phyloP scores from a whole-genome alignment of 1,284 basidiomycete species.

The Retiboletus flavoniger region DNA sequence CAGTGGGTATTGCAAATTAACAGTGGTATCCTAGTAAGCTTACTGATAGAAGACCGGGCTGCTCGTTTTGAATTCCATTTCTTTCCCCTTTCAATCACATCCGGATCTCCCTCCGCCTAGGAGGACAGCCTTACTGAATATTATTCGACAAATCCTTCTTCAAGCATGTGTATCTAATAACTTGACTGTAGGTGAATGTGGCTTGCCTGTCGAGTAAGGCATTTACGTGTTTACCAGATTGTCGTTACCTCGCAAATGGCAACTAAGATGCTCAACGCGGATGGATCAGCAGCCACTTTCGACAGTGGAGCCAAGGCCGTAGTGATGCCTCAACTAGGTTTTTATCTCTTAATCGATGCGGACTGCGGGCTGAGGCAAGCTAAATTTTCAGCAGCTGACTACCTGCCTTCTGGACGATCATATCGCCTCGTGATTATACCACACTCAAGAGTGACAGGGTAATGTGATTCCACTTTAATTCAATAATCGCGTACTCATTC shows the following conservation, averaged over 20 bases:
- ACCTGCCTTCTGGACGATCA: constrained; percentile 38
- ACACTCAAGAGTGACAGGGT: constrained; percentile 32
- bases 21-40: constrained; percentile 9
- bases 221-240: constrained; percentile 41
- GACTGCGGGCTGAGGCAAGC: constrained; percentile 9
- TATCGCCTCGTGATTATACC: constrained; percentile 33
- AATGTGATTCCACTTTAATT: constrained; percentile 24
- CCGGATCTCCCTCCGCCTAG: constrained; percentile 38
- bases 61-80: constrained; percentile 64
- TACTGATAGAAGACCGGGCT: constrained; percentile 44
- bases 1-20: constrained; percentile 40
- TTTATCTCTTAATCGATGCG: constrained; percentile 10
- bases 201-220: background rate
- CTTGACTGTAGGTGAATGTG: constrained; percentile 46
- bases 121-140: constrained; percentile 47
- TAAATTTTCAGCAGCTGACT: constrained; percentile 30
- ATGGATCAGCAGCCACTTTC: constrained; percentile 62
- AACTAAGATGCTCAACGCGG: constrained; percentile 60
- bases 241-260: constrained; percentile 67
- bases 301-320: constrained; percentile 60
- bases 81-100: constrained; percentile 59
- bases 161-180: constrained; percentile 48
- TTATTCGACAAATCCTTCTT: constrained; percentile 52
- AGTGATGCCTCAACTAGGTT: constrained; percentile 65
- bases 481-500: constrained; percentile 12